Percentiles rank a stretch among this genome's conserved stretches.
These are phyloP conservation scores for Dendrobium catenatum DNA, from an alignment of 106 monocot species.

Conservation along the genomic window DNA sequence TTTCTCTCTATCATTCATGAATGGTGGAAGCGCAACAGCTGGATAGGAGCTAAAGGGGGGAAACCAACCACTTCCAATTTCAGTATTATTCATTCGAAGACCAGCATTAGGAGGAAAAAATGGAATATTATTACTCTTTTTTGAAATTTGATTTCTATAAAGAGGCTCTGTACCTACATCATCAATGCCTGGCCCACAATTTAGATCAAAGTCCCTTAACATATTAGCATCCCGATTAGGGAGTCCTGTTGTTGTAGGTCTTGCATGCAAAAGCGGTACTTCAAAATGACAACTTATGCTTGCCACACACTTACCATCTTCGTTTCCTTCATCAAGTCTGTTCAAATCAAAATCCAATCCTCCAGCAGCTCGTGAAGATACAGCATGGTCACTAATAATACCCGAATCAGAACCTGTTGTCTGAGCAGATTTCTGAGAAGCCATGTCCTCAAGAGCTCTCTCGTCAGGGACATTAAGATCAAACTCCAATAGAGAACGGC, in stretches of 20 bases:
- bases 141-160: constrained; percentile 18
- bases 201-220: constrained; percentile 59
- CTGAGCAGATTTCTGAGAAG: constrained; percentile 28
- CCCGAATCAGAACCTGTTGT: constrained; percentile 21
- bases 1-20: constrained; percentile 38
- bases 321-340: constrained; percentile 41
- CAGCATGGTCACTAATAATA: constrained; percentile 20
- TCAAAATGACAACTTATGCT: constrained; percentile 19
- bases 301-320: constrained; percentile 28
- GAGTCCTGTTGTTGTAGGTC: constrained; percentile 19
- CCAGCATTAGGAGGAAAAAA: constrained; percentile 24
- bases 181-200: constrained; percentile 49
- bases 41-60: constrained; percentile 40
- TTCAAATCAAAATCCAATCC: constrained; percentile 69
- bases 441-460: constrained; percentile 42
- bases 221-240: constrained; percentile 21
- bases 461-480: constrained; percentile 80
- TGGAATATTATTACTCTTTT: constrained; percentile 16
- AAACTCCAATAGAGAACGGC: constrained; percentile 33
- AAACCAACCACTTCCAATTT: constrained; percentile 41
- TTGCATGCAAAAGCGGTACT: constrained; percentile 17
- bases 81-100: constrained; percentile 38
- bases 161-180: constrained; percentile 26
- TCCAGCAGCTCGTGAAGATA: constrained; percentile 10
- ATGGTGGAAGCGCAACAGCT: constrained; percentile 32